These are phyloP conservation scores for Solanum pennellii DNA, from an alignment of 257 asterid genomes.

Conservation along the genomic window DNA sequence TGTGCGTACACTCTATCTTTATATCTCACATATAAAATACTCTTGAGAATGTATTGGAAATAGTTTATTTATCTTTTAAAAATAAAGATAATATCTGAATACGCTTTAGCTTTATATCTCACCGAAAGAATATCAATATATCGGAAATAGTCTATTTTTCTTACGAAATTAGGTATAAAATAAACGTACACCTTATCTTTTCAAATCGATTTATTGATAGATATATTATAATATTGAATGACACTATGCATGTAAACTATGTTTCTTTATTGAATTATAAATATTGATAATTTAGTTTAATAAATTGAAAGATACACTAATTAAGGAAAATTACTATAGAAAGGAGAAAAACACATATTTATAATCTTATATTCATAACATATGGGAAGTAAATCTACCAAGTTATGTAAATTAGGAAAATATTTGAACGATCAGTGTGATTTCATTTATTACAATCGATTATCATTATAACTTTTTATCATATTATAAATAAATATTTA, in stretches of 20 bases:
- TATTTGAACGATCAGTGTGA: neutral
- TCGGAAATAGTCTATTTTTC: neutral
- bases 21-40: neutral
- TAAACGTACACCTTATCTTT: neutral
- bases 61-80: neutral
- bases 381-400: neutral
- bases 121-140: accelerated
- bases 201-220: neutral
- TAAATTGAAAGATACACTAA: neutral
- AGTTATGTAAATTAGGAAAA: neutral
- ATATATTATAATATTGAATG: neutral
- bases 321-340: neutral
- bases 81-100: neutral
- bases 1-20: too few relatives aligned
- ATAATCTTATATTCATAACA: neutral
- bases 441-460: neutral
- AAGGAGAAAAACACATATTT: neutral
- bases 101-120: neutral
- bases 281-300: neutral
- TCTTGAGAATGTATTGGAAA: neutral
- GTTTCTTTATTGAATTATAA: neutral
- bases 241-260: neutral
- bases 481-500: neutral
- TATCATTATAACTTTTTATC: neutral
- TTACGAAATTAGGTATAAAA: neutral